These are phyloP conservation scores for Dichotomopilus funicola DNA, from an alignment of 2,329 filamentous ascomycete genomes.

Conservation along the genomic window DNA sequence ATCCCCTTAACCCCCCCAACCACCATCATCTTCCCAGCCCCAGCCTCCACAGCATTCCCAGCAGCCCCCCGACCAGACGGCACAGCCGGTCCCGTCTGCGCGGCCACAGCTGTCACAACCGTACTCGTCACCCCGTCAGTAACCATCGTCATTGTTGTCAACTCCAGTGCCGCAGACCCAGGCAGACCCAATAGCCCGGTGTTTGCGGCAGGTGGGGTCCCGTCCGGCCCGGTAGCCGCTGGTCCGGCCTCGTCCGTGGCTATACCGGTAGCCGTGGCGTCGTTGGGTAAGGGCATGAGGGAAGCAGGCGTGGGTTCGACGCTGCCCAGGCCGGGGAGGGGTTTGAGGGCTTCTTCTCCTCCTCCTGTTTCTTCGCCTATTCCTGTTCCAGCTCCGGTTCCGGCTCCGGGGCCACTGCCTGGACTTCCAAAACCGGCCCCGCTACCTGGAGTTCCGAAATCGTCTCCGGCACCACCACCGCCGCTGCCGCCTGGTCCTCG, in stretches of 20 bases:
- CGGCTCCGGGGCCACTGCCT: background rate
- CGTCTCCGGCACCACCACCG: too few relatives aligned
- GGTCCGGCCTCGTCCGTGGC: background rate
- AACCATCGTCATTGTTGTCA: conserved; percentile 12
- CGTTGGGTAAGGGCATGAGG: background rate
- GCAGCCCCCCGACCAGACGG: background rate
- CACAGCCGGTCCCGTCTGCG: background rate
- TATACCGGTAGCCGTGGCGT: background rate
- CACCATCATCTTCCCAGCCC: too few relatives aligned
- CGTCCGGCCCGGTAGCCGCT: background rate
- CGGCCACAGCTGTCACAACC: conserved; percentile 4
- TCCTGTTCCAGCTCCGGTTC: background rate
- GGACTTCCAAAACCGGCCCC: too few relatives aligned
- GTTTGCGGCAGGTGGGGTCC: background rate
- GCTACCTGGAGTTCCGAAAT: too few relatives aligned
- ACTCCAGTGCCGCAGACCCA: background rate
- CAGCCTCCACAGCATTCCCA: background rate
- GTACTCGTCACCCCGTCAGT: conserved; percentile 7
- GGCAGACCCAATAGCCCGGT: background rate
- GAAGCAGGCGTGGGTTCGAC: background rate
- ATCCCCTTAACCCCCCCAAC: too few relatives aligned
- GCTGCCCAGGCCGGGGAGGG: background rate
- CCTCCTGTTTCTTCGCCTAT: background rate
- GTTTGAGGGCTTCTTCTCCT: background rate
- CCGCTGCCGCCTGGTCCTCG: background rate